Base-by-base conservation (phyloP, 495 filamentous ascomycete species). In the Hypoxylon lenormandii region DNA sequence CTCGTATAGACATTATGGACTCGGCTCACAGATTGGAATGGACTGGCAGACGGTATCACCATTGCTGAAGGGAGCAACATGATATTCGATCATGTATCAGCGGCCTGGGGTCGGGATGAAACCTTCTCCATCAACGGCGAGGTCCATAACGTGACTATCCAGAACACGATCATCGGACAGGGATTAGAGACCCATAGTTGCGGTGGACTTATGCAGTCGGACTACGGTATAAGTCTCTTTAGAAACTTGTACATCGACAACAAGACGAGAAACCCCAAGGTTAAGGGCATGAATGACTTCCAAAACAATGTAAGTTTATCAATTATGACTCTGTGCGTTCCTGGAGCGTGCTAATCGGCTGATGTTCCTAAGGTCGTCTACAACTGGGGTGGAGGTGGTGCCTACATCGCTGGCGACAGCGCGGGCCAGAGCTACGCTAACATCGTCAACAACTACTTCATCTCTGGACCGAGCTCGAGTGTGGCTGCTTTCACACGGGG, bases 401-500 rank as follows among this genome's bases (percentile, higher is more conserved):
- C 54, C 21, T 81, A 81, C 54, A 82, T 76, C 53, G 70, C 75
- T 3, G 78, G 70, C 11, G 75, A 82, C 43, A 75, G 77, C 16
- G 74, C 54, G 0, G 78, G 80, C 5, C 51, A 60, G 42, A 80
- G 75, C 37, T 69, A 72, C 23, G 74, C 74, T 23, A 76, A 82
- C 45, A 79, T 82, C 30, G 67, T 81, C 60, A 77, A 76, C 57
- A 82, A 81, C 59, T 79, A 81, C 56, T 81, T 81, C 70, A 82
- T 80, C 66, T 70, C 77, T 5, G 80, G 79, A 0, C 80, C 79
- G 3, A 77, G 67, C 51, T 79, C 79, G 16, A 77, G 69, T 36
- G 74, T 77, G 13, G 40, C 79, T 5, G 73, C 74, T 3, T 77
- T 77, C 43, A 77, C 74, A 13, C 74, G 74, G 12, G 76, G 76